Evolutionary conservation across 2,329 filamentous ascomycete genomes (phyloP).

Genomic region (Alternaria solani): DNA sequence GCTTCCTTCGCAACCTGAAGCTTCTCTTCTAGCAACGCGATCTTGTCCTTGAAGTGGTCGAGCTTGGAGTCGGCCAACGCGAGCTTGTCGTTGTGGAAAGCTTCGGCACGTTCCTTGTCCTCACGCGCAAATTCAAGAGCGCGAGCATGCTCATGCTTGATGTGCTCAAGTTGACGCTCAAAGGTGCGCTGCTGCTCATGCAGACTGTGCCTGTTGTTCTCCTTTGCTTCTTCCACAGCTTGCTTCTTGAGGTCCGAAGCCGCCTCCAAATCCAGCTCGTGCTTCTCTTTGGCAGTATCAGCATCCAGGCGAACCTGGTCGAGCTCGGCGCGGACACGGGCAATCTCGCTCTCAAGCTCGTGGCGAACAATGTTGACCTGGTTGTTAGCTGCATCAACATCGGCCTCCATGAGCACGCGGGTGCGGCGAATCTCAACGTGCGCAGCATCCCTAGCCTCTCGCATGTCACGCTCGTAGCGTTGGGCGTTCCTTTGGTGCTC

Average conservation of each 20-base stretch:
- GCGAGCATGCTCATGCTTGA: conserved; percentile 66
- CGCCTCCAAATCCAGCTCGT: conserved; percentile 86
- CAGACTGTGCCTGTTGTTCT: conserved; percentile 63
- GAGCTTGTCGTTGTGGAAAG: conserved; percentile 81
- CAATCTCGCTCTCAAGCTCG: conserved; percentile 81
- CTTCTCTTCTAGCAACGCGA: conserved; percentile 86
- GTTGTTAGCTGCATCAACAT: conserved; percentile 83
- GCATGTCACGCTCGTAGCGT: conserved; percentile 80
- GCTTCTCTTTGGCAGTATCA: conserved; percentile 80
- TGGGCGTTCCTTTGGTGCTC: conserved; percentile 74
- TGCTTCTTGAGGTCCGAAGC: conserved; percentile 73
- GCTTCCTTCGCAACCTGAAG: conserved; percentile 89
- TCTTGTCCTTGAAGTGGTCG: conserved; percentile 84
- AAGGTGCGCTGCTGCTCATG: conserved; percentile 59
- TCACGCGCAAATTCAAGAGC: conserved; percentile 77
- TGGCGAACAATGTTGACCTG: conserved; percentile 84
- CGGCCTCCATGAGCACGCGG: conserved; percentile 78
- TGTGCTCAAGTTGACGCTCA: conserved; percentile 49
- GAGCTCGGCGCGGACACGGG: conserved; percentile 74
- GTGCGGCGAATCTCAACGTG: conserved; percentile 82
- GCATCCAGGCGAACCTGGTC: conserved; percentile 80
- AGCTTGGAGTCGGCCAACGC: conserved; percentile 84
- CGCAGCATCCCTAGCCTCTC: conserved; percentile 81
- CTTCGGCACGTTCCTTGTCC: conserved; percentile 81
- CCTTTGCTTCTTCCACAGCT: conserved; percentile 62